These are phyloP conservation scores for Acrocalymma vagum DNA, from an alignment of 2,329 filamentous ascomycete genomes.

Conservation along the genomic window DNA sequence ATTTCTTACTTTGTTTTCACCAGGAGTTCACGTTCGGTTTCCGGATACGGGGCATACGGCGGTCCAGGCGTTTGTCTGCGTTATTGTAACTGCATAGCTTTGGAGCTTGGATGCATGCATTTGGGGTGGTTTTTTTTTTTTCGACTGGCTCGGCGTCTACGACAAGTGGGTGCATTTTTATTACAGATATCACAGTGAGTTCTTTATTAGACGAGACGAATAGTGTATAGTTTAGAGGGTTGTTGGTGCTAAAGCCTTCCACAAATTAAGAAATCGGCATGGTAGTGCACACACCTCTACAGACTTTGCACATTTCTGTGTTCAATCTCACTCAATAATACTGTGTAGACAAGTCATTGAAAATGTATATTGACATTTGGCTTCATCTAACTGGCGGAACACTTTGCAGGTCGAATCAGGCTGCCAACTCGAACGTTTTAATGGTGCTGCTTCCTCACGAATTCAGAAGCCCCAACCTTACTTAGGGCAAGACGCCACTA, in stretches of 20 bases:
- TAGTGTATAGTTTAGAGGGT: slow-evolving; percentile 26
- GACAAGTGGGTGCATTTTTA: slow-evolving; percentile 22
- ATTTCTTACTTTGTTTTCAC: slow-evolving; percentile 14
- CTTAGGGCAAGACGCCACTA: no score
- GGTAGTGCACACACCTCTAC: slow-evolving; percentile 2
- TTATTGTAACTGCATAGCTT: slow-evolving; percentile 40
- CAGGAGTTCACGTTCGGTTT: slow-evolving; percentile 36
- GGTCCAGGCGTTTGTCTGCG: slow-evolving; percentile 32
- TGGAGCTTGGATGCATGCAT: slow-evolving; percentile 28
- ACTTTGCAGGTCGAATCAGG: no score
- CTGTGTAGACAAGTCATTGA: no score
- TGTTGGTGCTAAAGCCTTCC: slow-evolving; percentile 11
- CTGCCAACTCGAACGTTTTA: no score
- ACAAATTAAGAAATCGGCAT: slow-evolving; percentile 6
- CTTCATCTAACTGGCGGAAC: no score
- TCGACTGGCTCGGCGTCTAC: slow-evolving; percentile 23
- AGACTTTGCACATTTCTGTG: no score
- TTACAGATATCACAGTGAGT: slow-evolving; percentile 28
- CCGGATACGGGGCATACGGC: slow-evolving; percentile 39
- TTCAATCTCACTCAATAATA: no score
- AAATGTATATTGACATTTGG: no score
- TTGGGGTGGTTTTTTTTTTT: slow-evolving; percentile 23
- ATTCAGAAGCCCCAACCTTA: no score
- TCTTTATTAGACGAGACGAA: slow-evolving; percentile 16
- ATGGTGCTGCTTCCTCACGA: no score